Conservation (phyloP, 2,329 filamentous ascomycete species). For the Alternaria consortialis region DNA sequence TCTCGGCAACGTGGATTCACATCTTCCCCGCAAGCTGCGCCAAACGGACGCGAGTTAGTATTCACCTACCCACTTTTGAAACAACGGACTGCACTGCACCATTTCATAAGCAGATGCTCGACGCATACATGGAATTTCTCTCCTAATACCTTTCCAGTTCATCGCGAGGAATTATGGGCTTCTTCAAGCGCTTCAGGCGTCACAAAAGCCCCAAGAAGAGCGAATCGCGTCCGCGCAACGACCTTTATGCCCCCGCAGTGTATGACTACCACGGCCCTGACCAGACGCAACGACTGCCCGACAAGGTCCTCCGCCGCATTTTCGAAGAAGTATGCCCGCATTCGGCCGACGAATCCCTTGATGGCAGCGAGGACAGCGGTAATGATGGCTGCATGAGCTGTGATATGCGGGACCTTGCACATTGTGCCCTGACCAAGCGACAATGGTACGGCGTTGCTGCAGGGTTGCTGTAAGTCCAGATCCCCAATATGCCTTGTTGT, state of each 20-base stretch:
- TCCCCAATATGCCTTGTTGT: neutral
- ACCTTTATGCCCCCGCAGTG: slow-evolving; percentile 37
- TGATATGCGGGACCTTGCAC: slow-evolving; percentile 86
- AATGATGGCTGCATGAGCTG: slow-evolving; percentile 91
- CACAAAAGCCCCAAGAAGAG: slow-evolving; percentile 54
- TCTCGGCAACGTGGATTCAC: slow-evolving; percentile 35
- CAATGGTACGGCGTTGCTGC: slow-evolving; percentile 72
- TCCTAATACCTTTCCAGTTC: slow-evolving; percentile 33
- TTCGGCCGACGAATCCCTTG: slow-evolving; percentile 72
- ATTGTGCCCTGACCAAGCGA: slow-evolving; percentile 77
- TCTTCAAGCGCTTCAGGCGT: slow-evolving; percentile 60
- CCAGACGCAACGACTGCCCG: slow-evolving; percentile 65
- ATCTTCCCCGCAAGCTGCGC: slow-evolving; percentile 38
- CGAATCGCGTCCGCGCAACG: slow-evolving; percentile 41
- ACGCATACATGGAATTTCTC: slow-evolving; percentile 19
- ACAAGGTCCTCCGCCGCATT: slow-evolving; percentile 76
- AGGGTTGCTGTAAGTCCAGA: slow-evolving; percentile 67
- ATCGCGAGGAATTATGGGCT: slow-evolving; percentile 56
- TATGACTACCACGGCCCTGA: slow-evolving; percentile 52
- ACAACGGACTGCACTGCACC: slow-evolving; percentile 22
- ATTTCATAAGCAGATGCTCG: slow-evolving; percentile 25
- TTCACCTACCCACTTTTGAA: slow-evolving; percentile 22
- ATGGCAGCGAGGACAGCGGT: slow-evolving; percentile 80
- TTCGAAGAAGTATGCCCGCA: slow-evolving; percentile 88
- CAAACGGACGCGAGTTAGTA: slow-evolving; percentile 37